phyloP scores from a whole-genome alignment of 2,329 filamentous ascomycete genomes.

The Fusarium redolens region DNA sequence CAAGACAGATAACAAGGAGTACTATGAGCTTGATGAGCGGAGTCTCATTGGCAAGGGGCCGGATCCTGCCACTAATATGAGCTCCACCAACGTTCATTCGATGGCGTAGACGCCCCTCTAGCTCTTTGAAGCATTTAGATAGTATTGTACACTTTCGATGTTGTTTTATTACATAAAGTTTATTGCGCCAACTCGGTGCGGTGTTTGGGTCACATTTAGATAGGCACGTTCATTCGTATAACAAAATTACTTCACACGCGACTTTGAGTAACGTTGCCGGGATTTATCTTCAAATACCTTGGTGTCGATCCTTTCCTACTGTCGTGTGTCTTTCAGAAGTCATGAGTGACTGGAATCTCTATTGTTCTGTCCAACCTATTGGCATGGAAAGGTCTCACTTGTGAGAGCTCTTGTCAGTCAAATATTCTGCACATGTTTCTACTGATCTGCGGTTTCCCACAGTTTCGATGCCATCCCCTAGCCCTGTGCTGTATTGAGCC shows the following conservation, averaged over 20 bases:
- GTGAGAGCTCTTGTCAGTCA: not conserved
- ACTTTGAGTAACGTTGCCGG: not conserved
- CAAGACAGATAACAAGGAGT: slow-evolving; percentile 34
- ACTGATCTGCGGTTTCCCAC: not conserved
- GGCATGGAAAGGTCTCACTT: not conserved
- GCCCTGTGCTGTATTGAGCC: not conserved
- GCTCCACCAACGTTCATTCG: not conserved
- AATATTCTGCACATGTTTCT: not conserved
- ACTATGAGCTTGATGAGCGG: slow-evolving; percentile 33
- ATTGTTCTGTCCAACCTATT: not conserved
- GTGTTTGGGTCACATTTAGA: not conserved
- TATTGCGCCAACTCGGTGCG: not conserved
- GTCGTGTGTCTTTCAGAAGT: not conserved
- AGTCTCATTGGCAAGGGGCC: slow-evolving; percentile 26
- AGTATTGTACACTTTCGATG: not conserved
- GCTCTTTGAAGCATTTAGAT: not conserved
- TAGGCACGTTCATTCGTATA: not conserved
- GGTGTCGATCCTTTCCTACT: not conserved
- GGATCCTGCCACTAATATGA: not conserved
- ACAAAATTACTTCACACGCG: not conserved
- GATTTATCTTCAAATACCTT: not conserved
- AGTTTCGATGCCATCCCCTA: not conserved
- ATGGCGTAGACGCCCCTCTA: not conserved
- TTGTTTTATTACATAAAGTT: not conserved
- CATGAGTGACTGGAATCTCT: not conserved